Evolutionary conservation across 2,329 filamentous ascomycete genomes (phyloP).

Genomic region (Phialophora tarda): DNA sequence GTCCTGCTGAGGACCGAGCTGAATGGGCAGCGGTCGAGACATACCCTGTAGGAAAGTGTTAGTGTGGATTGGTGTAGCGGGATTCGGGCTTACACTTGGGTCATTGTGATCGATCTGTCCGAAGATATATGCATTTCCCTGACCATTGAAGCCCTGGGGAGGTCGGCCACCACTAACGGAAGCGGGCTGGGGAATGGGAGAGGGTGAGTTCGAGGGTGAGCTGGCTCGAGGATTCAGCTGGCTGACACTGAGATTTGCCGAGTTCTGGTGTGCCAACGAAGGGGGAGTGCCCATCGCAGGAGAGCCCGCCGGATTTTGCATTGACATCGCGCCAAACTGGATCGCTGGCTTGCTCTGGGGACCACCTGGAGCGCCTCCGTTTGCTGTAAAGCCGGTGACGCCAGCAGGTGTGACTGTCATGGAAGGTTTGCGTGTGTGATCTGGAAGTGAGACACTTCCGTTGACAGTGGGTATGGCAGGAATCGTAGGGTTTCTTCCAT

Average conservation of each 20-base stretch:
- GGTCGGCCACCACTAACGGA: conserved; percentile 82
- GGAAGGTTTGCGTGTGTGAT: conserved; percentile 84
- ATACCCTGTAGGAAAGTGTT: conserved; percentile 60
- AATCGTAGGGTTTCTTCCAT: conserved; percentile 55
- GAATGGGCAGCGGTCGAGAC: conserved; percentile 66
- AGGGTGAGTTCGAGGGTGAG: conserved; percentile 86
- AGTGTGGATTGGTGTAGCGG: conserved; percentile 31
- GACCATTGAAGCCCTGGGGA: conserved; percentile 73
- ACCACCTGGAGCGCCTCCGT: conserved; percentile 70
- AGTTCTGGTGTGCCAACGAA: conserved; percentile 36
- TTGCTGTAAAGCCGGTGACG: conserved; percentile 74
- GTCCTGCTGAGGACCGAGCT: conserved; percentile 66
- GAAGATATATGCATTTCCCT: conserved; percentile 75
- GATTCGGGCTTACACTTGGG: conserved; percentile 66
- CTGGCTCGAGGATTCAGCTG: conserved; percentile 71
- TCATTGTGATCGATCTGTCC: conserved; percentile 75
- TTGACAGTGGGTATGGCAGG: conserved; percentile 69
- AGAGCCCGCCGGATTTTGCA: conserved; percentile 66
- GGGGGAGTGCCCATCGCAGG: conserved; percentile 53
- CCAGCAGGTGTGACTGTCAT: conserved; percentile 89
- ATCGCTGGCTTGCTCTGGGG: conserved; percentile 55
- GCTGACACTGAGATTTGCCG: conserved; percentile 36
- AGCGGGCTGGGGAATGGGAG: conserved; percentile 87
- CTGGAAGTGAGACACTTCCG: conserved; percentile 63
- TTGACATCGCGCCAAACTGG: conserved; percentile 68